Base-by-base conservation (phyloP, 2,329 filamentous ascomycete species). In the Madurella mycetomatis region DNA sequence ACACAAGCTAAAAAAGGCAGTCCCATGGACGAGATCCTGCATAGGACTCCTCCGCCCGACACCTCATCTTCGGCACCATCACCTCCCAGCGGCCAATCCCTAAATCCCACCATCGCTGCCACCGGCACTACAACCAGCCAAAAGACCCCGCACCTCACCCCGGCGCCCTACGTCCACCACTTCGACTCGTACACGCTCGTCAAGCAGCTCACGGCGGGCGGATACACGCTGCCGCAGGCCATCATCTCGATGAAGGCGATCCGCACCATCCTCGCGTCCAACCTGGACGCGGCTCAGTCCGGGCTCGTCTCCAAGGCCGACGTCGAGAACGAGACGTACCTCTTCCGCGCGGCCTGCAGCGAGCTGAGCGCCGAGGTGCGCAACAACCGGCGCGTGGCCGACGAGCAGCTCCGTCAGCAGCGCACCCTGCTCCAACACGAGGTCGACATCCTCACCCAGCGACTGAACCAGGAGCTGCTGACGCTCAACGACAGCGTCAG, bases 181-280 rank as follows among this genome's bases (percentile, higher is more conserved):
- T 99, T 99, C 71, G 92, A 99, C 72, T 96, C 87, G 19, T 99
- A 94, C 71, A 86, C 84, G 13, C 81, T 97, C 5, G 94, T 97
- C 15, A 87, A 87, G 66, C 84, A 90, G 64, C 83, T 99, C 15
- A 80, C 85, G 16, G 74, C 73, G 0, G 84, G 85, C 12, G 87
- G 87, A 0, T 96, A 91, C 71, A 83, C 81, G 1, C 76, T 82
- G 43, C 79, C 78, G 0, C 92, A 96, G 70, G 85, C 90, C 25
- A 84, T 91, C 48, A 90, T 86, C 5, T 78, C 90, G 49, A 99
- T 99, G 94, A 97, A 97, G 75, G 90, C 87, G 5, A 85, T 97
- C 53, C 85, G 92, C 18, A 79, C 79, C 2, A 78, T 95, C 47
- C 74, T 99, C 13, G 84, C 86, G 9, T 76, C 85, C 17, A 95